Conservation (phyloP, 208 protist species). For the Trypanosoma lewisi region DNA sequence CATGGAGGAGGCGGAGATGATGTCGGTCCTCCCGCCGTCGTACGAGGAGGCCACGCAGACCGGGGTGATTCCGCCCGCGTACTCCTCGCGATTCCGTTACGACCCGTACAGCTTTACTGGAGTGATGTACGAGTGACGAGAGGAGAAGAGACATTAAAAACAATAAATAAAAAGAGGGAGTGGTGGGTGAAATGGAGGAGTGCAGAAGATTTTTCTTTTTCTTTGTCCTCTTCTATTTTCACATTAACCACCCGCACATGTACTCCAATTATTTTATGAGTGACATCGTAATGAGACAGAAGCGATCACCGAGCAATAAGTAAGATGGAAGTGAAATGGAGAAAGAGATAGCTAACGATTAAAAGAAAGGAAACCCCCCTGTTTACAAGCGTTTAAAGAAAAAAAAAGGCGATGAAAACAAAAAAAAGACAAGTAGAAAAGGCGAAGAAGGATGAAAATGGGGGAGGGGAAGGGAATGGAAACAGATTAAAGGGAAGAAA, state of each 20-base stretch:
- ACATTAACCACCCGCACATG: too few relatives aligned
- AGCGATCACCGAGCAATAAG: constrained; percentile 7
- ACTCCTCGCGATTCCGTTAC: constrained; percentile 82
- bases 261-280: not conserved
- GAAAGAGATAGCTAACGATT: constrained; percentile 6
- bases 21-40: constrained; percentile 54
- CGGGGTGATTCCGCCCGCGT: constrained; percentile 53
- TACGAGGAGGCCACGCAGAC: constrained; percentile 65
- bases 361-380: constrained; percentile 26
- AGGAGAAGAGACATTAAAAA: constrained; percentile 11
- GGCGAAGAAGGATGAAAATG: too few relatives aligned
- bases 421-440: not conserved
- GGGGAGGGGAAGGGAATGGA: not conserved
- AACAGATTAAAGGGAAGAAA: too few relatives aligned
- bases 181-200: too few relatives aligned
- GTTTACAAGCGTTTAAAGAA: not conserved
- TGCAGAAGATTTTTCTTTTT: too few relatives aligned
- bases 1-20: constrained; percentile 21
- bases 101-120: constrained; percentile 80
- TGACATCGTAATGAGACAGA: constrained; percentile 8
- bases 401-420: not conserved
- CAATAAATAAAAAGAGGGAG: not conserved
- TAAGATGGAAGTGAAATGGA: constrained; percentile 1
- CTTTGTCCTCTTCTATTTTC: too few relatives aligned
- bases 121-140: constrained; percentile 49